Evolutionary conservation across 441 rosid species (phyloP).

Genomic region (Gossypium trilobum): DNA sequence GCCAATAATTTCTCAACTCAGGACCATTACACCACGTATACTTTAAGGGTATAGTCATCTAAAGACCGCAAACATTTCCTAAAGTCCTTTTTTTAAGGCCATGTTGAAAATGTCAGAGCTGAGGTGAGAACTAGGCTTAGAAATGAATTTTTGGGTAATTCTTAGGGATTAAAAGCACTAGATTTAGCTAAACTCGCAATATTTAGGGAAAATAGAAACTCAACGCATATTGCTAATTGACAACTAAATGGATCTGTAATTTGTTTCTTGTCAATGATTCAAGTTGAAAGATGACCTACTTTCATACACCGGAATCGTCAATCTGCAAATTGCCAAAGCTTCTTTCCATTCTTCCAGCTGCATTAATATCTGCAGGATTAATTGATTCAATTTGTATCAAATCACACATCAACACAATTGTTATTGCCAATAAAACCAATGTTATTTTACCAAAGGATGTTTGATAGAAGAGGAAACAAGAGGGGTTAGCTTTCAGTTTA

Average conservation of each 20-base stretch:
- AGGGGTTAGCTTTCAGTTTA: neutral
- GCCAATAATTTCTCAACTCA: neutral
- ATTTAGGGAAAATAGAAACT: neutral
- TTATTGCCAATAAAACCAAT: conserved; percentile 1
- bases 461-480: neutral
- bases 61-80: neutral
- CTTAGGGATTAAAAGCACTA: neutral
- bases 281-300: conserved; percentile 43
- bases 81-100: neutral
- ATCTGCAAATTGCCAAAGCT: conserved; percentile 61
- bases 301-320: conserved; percentile 68
- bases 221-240: neutral
- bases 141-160: neutral
- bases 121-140: neutral
- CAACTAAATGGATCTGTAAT: neutral
- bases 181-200: neutral
- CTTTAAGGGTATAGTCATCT: neutral
- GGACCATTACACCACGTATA: neutral
- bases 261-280: conserved; percentile 2
- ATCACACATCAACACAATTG: neutral
- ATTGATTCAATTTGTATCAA: conserved; percentile 8
- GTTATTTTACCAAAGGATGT: neutral
- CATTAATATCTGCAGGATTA: conserved; percentile 55
- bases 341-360: conserved; percentile 68
- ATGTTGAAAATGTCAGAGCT: neutral